Evolutionary conservation across 1,284 basidiomycete genomes (phyloP).

Genomic region (Phellopilus nigrolimitatus): DNA sequence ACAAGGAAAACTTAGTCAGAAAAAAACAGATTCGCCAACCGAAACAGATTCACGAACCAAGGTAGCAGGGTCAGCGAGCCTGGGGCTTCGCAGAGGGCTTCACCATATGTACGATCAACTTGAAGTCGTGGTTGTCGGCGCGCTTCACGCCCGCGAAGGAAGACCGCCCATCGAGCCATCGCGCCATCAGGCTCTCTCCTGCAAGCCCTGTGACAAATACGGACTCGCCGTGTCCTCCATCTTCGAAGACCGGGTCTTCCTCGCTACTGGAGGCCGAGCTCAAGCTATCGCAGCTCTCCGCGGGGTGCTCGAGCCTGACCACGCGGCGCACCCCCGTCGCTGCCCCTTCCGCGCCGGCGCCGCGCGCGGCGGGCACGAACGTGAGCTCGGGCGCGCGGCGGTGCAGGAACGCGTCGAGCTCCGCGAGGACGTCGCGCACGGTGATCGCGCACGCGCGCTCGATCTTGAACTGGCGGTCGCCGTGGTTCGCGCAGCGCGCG

Average conservation of each 20-base stretch:
- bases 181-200: constrained; percentile 1
- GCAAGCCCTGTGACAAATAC: too few species aligned
- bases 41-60: too few species aligned
- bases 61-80: too few species aligned
- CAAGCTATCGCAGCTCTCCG: constrained; percentile 4
- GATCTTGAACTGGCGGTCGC: constrained; percentile 7
- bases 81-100: too few species aligned
- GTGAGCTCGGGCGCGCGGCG: constrained; percentile 5
- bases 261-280: background rate
- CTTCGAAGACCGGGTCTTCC: background rate
- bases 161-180: constrained; percentile 10
- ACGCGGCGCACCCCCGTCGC: background rate
- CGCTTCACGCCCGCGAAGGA: background rate
- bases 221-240: too few species aligned
- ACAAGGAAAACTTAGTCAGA: too few species aligned
- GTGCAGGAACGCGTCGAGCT: constrained; percentile 8
- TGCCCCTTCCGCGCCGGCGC: background rate
- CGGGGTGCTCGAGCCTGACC: background rate
- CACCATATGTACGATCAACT: constrained; percentile 11
- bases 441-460: background rate
- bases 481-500: constrained; percentile 3
- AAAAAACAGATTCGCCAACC: too few species aligned
- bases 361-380: background rate
- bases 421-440: constrained; percentile 10
- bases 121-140: constrained; percentile 10